A percentile compares a stretch with the other conserved stretches of the same genome.
Conservation (phyloP, 2,329 filamentous ascomycete species). For the Pyrenophora tritici-repentis region DNA sequence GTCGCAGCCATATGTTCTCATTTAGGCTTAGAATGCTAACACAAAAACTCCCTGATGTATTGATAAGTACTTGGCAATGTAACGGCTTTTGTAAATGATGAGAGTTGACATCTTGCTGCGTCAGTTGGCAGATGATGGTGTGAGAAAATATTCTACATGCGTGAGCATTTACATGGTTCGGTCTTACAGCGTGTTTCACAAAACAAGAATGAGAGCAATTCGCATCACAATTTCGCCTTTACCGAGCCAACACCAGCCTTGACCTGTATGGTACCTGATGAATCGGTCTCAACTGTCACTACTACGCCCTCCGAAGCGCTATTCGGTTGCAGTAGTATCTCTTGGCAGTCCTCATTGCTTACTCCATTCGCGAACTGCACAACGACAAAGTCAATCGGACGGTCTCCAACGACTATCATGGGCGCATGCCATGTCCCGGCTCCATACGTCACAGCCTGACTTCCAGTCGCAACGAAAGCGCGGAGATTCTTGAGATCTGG, state of each 20-base stretch:
- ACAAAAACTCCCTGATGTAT: no score
- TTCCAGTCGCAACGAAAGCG: slow-evolving; percentile 78
- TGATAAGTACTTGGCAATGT: no score
- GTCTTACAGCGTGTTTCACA: neutral
- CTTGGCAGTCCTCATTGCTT: slow-evolving; percentile 83
- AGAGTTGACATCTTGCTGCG: no score
- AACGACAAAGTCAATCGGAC: slow-evolving; percentile 77
- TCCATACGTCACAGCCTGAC: slow-evolving; percentile 88
- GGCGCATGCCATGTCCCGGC: slow-evolving; percentile 95
- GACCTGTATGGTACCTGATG: slow-evolving; percentile 39
- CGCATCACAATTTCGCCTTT: slow-evolving; percentile 33
- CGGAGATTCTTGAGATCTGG: slow-evolving; percentile 73
- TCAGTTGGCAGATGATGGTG: no score
- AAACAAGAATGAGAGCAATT: neutral
- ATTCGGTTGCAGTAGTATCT: slow-evolving; percentile 59
- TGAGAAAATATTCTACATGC: no score
- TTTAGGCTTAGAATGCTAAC: no score
- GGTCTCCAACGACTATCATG: slow-evolving; percentile 81
- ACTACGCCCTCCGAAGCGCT: slow-evolving; percentile 42
- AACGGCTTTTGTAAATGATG: no score
- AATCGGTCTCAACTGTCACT: slow-evolving; percentile 41
- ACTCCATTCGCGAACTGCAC: slow-evolving; percentile 88
- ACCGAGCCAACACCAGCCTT: slow-evolving; percentile 43
- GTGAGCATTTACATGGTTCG: no score
- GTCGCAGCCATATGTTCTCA: no score